Evolutionary conservation across 2,329 filamentous ascomycete species (phyloP).

Genomic region (Penicillium sp.): DNA sequence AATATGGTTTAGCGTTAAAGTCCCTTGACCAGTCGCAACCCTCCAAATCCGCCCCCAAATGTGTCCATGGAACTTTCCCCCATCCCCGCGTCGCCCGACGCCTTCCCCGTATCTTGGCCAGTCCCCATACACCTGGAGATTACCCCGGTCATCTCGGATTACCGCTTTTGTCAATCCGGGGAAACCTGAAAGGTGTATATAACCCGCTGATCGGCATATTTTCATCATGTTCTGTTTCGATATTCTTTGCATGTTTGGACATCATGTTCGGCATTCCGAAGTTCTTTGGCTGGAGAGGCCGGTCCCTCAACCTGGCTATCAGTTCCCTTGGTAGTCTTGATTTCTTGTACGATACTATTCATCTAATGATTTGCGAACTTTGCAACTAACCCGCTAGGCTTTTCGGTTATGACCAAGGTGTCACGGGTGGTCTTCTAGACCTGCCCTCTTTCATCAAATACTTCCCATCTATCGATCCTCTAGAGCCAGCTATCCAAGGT

Average conservation of each 20-base stretch:
- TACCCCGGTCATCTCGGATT: conserved; percentile 20
- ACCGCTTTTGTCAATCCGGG: conserved; percentile 25
- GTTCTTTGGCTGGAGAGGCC: conserved; percentile 28
- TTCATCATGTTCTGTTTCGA: background rate
- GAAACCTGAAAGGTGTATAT: conserved; percentile 20
- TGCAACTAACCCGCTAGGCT: conserved; percentile 22
- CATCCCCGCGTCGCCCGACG: conserved; percentile 17
- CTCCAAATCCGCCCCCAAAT: background rate
- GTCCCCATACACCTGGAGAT: conserved; percentile 12
- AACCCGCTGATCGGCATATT: conserved; percentile 14
- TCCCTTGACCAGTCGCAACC: conserved; percentile 6
- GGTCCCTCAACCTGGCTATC: conserved; percentile 36
- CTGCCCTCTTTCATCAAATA: conserved; percentile 39
- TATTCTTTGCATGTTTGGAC: conserved; percentile 7
- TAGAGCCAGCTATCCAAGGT: conserved; percentile 5
- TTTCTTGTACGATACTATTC: conserved; percentile 27
- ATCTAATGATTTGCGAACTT: background rate
- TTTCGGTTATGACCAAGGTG: conserved; percentile 42
- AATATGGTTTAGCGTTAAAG: background rate
- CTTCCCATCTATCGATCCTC: conserved; percentile 35
- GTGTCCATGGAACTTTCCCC: conserved; percentile 2
- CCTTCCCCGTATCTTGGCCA: conserved; percentile 27
- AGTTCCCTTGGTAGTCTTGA: conserved; percentile 45
- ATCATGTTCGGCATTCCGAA: conserved; percentile 30
- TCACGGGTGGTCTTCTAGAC: conserved; percentile 44